Percentiles rank a stretch among this genome's conserved stretches.
These are phyloP conservation scores for Neofusicoccum cordaticola DNA, from an alignment of 2,329 filamentous ascomycete genomes.

Conservation along the genomic window DNA sequence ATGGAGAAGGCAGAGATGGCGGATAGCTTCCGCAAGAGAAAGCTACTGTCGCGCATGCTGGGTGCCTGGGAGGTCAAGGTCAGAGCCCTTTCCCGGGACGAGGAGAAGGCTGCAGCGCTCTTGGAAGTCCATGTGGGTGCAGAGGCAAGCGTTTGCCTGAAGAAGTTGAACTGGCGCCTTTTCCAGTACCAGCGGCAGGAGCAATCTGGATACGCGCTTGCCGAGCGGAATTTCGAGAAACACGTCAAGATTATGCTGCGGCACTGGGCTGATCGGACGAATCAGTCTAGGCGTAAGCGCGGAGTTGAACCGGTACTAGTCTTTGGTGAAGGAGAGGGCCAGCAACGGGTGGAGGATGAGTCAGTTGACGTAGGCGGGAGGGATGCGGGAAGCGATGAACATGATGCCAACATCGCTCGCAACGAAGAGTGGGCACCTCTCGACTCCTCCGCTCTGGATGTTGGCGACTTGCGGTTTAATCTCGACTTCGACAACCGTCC, in stretches of 20 bases:
- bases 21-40: constrained; percentile 24
- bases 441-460: constrained; percentile 31
- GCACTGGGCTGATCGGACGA: constrained; percentile 52
- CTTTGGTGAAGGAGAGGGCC: constrained; percentile 18
- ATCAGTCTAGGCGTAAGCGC: constrained; percentile 25
- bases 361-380: not conserved
- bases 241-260: constrained; percentile 56
- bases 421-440: constrained; percentile 40
- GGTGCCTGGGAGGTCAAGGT: constrained; percentile 24
- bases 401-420: constrained; percentile 29
- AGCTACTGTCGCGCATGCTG: constrained; percentile 29
- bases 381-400: constrained; percentile 9
- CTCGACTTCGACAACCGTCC: constrained; percentile 10
- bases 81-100: constrained; percentile 36
- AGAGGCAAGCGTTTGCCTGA: constrained; percentile 48
- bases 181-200: constrained; percentile 53
- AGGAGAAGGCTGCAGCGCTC: constrained; percentile 40
- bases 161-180: constrained; percentile 56
- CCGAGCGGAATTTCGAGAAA: constrained; percentile 52
- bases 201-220: constrained; percentile 53
- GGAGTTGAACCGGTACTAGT: constrained; percentile 18
- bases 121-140: constrained; percentile 47
- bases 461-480: constrained; percentile 23
- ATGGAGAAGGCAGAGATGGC: constrained; percentile 26
- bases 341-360: not conserved